These are phyloP conservation scores for Apiotrichum domesticum DNA, from an alignment of 1,284 basidiomycete genomes.

Conservation along the genomic window DNA sequence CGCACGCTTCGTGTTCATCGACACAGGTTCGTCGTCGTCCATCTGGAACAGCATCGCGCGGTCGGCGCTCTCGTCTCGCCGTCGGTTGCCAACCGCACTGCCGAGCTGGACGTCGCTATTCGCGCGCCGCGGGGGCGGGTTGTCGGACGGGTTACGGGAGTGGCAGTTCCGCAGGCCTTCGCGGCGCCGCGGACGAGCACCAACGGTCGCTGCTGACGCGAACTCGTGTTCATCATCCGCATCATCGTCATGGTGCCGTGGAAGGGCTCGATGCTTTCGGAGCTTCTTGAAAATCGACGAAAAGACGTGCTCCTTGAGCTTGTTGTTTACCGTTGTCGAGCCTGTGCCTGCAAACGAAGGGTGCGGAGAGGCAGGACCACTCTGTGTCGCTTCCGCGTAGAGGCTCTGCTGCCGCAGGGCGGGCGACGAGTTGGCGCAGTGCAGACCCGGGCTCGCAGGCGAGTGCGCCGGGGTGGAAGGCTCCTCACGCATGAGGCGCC, in stretches of 20 bases:
- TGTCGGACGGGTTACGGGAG: background rate
- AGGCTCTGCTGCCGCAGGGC: constrained; percentile 20
- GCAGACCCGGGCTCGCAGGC: constrained; percentile 29
- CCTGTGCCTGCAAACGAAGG: constrained; percentile 72
- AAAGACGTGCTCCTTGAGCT: constrained; percentile 88
- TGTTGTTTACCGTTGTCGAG: constrained; percentile 84
- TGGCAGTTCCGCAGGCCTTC: background rate
- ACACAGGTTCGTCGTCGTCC: constrained; percentile 41
- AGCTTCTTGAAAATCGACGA: constrained; percentile 66
- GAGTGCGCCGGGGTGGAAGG: constrained; percentile 39
- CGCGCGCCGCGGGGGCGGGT: background rate
- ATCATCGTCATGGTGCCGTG: constrained; percentile 28
- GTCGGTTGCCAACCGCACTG: background rate
- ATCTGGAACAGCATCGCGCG: constrained; percentile 46
- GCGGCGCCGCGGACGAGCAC: background rate
- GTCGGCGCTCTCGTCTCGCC: constrained; percentile 33
- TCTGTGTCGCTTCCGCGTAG: constrained; percentile 8
- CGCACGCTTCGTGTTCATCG: constrained; percentile 3
- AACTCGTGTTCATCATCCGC: constrained; percentile 41
- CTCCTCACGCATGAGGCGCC: constrained; percentile 26
- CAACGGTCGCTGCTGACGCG: background rate
- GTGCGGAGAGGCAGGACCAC: constrained; percentile 25
- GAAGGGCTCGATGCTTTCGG: constrained; percentile 28
- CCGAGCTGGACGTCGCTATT: background rate
- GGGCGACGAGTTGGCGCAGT: constrained; percentile 40